These are phyloP conservation scores for Wickerhamiella infanticola DNA, from an alignment of 1,139 yeast species.

Conservation along the genomic window DNA sequence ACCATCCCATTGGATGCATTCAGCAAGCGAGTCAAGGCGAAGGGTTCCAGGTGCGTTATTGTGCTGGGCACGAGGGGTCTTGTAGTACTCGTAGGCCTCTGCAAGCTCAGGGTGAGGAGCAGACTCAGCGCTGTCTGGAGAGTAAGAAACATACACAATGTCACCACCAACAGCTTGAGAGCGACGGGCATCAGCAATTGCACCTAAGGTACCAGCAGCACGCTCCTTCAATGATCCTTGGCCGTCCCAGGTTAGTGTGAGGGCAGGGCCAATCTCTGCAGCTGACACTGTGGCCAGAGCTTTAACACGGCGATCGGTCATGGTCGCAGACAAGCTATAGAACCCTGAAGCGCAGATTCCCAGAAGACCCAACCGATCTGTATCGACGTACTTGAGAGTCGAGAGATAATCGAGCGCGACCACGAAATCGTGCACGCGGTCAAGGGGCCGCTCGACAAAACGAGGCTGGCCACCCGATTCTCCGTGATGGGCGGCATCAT, in stretches of 20 bases:
- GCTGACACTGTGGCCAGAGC: constrained; percentile 3
- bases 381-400: constrained; percentile 6
- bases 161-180: neutral
- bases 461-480: constrained; percentile 12
- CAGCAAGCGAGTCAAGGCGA: neutral
- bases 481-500: constrained; percentile 14
- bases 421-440: constrained; percentile 10
- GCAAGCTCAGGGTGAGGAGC: constrained; percentile 1
- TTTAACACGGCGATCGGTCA: constrained; percentile 9
- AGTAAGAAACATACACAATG: neutral
- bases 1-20: neutral
- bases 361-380: constrained; percentile 6
- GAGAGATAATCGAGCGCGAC: constrained; percentile 9
- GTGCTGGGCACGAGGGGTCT: constrained; percentile 1
- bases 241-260: constrained; percentile 1
- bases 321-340: constrained; percentile 9
- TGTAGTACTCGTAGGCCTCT: constrained; percentile 1
- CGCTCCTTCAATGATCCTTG: neutral
- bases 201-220: neutral
- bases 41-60: neutral
- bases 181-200: neutral
- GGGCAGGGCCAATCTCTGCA: constrained; percentile 1
- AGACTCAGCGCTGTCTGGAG: neutral
- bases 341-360: constrained; percentile 14
- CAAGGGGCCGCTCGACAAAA: constrained; percentile 9